Evolutionary conservation across 345 rosid genomes (phyloP).

Genomic region (Populus pruinosa): DNA sequence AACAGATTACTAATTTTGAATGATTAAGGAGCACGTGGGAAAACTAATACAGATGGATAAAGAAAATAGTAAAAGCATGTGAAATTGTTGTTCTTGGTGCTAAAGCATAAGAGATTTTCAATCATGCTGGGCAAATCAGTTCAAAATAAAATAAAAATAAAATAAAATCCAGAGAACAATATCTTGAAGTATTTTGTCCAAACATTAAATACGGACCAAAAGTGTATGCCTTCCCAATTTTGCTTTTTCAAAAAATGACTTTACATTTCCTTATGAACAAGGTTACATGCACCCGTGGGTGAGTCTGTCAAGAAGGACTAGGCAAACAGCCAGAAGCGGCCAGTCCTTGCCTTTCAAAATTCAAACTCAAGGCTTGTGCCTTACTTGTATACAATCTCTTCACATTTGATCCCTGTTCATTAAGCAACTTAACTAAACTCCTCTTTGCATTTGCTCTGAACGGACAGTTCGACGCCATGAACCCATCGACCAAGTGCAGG

Average conservation of each 20-base stretch:
- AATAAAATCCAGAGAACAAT: neutral
- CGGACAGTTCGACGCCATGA: constrained; percentile 65
- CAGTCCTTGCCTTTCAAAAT: constrained; percentile 34
- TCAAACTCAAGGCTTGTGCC: constrained; percentile 49
- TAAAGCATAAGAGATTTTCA: neutral
- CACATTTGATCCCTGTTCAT: constrained; percentile 73
- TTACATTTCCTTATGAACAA: neutral
- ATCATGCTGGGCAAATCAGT: neutral
- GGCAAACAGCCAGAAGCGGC: constrained; percentile 44
- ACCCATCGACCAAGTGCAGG: constrained; percentile 67
- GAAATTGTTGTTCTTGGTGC: neutral
- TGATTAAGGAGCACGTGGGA: neutral
- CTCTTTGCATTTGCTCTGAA: constrained; percentile 89
- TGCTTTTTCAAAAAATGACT: neutral
- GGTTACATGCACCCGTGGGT: neutral
- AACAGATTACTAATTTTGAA: neutral
- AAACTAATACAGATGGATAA: no score
- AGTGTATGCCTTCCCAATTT: neutral
- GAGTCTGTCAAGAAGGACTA: constrained; percentile 42
- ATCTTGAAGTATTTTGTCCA: neutral
- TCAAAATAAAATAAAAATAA: neutral
- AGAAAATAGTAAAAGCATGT: neutral
- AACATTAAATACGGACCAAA: neutral
- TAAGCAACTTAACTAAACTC: constrained; percentile 64
- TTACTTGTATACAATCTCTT: constrained; percentile 75